Conservation (phyloP, 2,329 filamentous ascomycete species). For the Beauveria bassiana region DNA sequence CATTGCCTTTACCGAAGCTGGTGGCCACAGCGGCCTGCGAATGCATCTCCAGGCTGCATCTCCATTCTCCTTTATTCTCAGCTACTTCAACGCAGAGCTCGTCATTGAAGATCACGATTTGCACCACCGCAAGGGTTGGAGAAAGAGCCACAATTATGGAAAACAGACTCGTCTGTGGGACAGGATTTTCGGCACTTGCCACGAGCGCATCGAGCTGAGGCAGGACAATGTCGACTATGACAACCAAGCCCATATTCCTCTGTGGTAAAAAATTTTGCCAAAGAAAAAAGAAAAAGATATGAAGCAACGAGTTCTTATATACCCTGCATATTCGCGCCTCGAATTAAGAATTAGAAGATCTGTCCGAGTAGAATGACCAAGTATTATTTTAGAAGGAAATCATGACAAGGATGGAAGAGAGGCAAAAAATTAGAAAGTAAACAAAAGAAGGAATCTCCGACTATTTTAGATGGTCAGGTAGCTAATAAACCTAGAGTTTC, state of each 20-base stretch:
- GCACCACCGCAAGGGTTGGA: constrained; percentile 24
- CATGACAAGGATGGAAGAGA: too few species aligned
- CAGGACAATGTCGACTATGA: constrained; percentile 23
- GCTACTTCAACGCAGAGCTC: constrained; percentile 25
- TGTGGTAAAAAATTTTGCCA: neutral
- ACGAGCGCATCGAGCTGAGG: constrained; percentile 26
- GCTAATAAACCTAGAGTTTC: too few species aligned
- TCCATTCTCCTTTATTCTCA: constrained; percentile 25
- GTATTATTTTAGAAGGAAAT: too few species aligned
- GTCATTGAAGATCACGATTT: constrained; percentile 29
- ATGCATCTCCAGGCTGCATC: constrained; percentile 25
- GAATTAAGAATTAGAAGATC: too few species aligned
- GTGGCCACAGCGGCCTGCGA: constrained; percentile 29
- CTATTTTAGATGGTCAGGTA: too few species aligned
- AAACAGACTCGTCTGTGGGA: constrained; percentile 30
- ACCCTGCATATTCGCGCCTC: too few species aligned
- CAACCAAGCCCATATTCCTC: constrained; percentile 14
- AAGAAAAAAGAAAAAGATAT: too few species aligned
- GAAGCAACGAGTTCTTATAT: too few species aligned
- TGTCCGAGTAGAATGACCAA: too few species aligned
- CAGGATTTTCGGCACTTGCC: constrained; percentile 25
- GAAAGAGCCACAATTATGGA: constrained; percentile 27
- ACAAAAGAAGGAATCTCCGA: too few species aligned
- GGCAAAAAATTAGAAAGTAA: too few species aligned
- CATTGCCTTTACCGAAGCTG: constrained; percentile 29